Conservation (phyloP, 1,284 basidiomycete genomes). For the Ganoderma meredithae region DNA sequence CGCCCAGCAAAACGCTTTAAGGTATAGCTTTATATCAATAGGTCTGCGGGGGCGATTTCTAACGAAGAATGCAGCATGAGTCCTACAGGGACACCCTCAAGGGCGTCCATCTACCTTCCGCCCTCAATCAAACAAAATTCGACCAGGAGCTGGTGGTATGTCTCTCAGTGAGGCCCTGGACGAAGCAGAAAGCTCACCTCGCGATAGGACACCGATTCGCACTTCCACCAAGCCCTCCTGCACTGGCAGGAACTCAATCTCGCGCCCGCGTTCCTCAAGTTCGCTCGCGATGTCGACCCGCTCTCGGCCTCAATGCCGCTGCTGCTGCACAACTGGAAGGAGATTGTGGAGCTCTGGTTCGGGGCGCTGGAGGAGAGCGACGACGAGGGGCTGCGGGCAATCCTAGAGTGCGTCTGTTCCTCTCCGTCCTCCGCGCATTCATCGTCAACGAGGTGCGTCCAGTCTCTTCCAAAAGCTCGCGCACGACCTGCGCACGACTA, state of each 20-base stretch:
- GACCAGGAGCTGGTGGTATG: slow-evolving; percentile 69
- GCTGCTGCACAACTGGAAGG: slow-evolving; percentile 80
- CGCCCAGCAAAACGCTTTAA: slow-evolving; percentile 49
- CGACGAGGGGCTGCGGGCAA: slow-evolving; percentile 70
- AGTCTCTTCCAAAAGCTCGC: slow-evolving; percentile 79
- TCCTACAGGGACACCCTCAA: slow-evolving; percentile 74
- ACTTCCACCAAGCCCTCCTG: slow-evolving; percentile 73
- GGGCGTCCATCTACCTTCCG: slow-evolving; percentile 74
- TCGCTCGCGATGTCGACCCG: slow-evolving; percentile 65
- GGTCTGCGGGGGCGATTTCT: not conserved
- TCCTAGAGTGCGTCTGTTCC: slow-evolving; percentile 68
- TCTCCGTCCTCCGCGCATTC: slow-evolving; percentile 8
- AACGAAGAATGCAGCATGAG: slow-evolving; percentile 58
- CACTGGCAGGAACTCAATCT: slow-evolving; percentile 86
- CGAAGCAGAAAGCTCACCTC: not conserved
- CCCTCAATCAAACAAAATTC: slow-evolving; percentile 61
- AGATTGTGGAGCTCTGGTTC: slow-evolving; percentile 71
- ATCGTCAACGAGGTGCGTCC: slow-evolving; percentile 21
- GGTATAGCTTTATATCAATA: slow-evolving; percentile 30
- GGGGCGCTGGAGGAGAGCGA: slow-evolving; percentile 61
- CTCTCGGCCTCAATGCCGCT: slow-evolving; percentile 83
- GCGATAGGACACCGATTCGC: slow-evolving; percentile 71
- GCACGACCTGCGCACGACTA: slow-evolving; percentile 77
- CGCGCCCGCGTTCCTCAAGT: slow-evolving; percentile 76
- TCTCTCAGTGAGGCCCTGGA: slow-evolving; percentile 5